These are phyloP conservation scores for Cercospora berteroae DNA, from an alignment of 2,329 filamentous ascomycete genomes.

Conservation along the genomic window DNA sequence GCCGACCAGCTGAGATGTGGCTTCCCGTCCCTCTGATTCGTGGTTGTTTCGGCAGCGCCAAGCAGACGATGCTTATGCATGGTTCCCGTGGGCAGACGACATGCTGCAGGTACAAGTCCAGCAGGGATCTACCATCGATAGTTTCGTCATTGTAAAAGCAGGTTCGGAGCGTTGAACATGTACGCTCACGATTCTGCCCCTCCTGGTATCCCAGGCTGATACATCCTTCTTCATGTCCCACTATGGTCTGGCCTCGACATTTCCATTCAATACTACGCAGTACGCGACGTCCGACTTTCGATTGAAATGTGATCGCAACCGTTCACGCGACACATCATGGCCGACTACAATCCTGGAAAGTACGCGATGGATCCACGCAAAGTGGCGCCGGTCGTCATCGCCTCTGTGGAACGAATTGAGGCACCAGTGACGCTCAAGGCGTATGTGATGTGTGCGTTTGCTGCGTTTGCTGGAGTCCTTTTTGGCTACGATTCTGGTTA, in stretches of 20 bases:
- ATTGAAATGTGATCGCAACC: not conserved
- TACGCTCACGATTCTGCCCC: not conserved
- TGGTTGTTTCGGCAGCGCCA: slow-evolving; percentile 7
- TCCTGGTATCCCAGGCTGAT: not conserved
- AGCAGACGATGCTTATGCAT: slow-evolving; percentile 9
- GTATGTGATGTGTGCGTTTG: slow-evolving; percentile 60
- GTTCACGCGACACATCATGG: not conserved
- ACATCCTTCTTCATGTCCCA: not conserved
- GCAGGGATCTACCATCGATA: slow-evolving; percentile 11
- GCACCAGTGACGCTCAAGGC: slow-evolving; percentile 46
- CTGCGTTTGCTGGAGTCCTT: slow-evolving; percentile 60
- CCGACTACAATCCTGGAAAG: not conserved
- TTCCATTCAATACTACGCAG: not conserved
- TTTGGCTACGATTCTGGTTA: slow-evolving; percentile 61
- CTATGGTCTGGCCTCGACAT: slow-evolving; percentile 3
- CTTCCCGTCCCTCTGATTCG: slow-evolving; percentile 6
- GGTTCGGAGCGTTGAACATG: slow-evolving; percentile 4
- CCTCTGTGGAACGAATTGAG: slow-evolving; percentile 33
- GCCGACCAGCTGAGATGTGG: not conserved
- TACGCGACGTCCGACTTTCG: not conserved
- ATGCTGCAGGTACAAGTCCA: slow-evolving; percentile 7
- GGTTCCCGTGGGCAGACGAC: slow-evolving; percentile 1
- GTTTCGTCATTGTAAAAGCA: not conserved
- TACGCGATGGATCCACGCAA: not conserved
- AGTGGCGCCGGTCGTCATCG: not conserved